phyloP scores from a whole-genome alignment of 371 early-diverging fungal genomes.

The Smittium mucronatum region DNA sequence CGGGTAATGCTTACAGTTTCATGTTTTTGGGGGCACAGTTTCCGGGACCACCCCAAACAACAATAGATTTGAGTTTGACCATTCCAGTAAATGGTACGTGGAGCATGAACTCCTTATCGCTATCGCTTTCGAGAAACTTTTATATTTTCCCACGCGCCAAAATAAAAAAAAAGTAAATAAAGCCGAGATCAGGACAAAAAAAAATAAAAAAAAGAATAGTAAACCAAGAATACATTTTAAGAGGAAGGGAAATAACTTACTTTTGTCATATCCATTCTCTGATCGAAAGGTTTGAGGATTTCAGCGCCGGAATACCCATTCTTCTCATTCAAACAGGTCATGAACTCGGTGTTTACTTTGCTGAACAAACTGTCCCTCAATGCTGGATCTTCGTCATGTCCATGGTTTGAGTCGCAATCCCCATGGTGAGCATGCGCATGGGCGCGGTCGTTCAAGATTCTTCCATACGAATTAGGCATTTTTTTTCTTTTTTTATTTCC shows the following conservation, averaged over 20 bases:
- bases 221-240: no score
- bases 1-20: constrained; percentile 48
- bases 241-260: constrained; percentile 26
- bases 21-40: constrained; percentile 54
- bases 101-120: constrained; percentile 80
- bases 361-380: constrained; percentile 63
- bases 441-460: background rate
- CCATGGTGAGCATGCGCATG: constrained; percentile 46
- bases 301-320: constrained; percentile 49
- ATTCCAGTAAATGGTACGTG: constrained; percentile 81
- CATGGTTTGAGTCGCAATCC: constrained; percentile 67
- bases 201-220: background rate
- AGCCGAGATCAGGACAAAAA: background rate
- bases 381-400: constrained; percentile 58
- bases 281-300: constrained; percentile 76
- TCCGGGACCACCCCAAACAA: constrained; percentile 51
- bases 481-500: no score
- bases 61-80: constrained; percentile 81
- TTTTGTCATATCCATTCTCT: constrained; percentile 52
- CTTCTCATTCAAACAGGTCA: constrained; percentile 68
- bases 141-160: background rate
- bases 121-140: constrained; percentile 56
- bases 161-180: background rate
- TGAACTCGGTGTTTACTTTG: constrained; percentile 64
- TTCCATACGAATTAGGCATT: background rate